Base-by-base conservation (phyloP, 2,329 filamentous ascomycete genomes). In the Botrytis paeoniae region DNA sequence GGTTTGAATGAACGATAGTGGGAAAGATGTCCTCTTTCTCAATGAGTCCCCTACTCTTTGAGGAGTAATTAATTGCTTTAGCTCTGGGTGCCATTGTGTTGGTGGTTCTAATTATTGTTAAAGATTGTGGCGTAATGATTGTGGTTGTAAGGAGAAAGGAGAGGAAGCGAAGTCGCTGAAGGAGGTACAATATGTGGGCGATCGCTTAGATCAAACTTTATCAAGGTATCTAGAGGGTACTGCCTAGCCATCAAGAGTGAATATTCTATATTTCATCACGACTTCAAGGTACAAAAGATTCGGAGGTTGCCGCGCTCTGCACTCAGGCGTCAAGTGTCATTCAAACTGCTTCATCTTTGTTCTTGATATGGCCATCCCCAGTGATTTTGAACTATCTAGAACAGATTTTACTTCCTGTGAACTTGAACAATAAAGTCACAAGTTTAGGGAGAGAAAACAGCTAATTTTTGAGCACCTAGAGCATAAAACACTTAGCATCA, bases 101-200 rank as follows among this genome's bases (percentile, higher is more conserved):
- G 48, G 4, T 37, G 29, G 37, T 39, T 57, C 10, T 32, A 22
- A 9, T 57, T 18, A 6, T 18, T 57, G n/a, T 57, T 57, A n/a
- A 63, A 4, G 61, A 63, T 63, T 63, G 61, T 63, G 25, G 14
- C 41, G 37, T 57, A 41, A 54, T 68, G 65, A 68, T 57, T 57
- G 65, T 69, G 16, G n/a, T 57, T 69, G 35, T 25, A 1, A 43
- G 18, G 7, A 25, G 8, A 41, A 69, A 48, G 18, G 35, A 57
- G 37, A 29, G n/a, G 65, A 43, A 41, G 65, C 37, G 48, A 69
- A 69, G 18, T 48, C 22, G 39, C 48, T 57, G 65, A 68, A 54
- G 65, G 65, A 57, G 37, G 10, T 25, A 29, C 8, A 20, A 64
- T 45, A 22, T 57, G 48, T 57, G 48, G 48, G 51, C 10, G 43